These are phyloP conservation scores for Fagopyrum esculentum DNA, from an alignment of 148 eudicot genomes.

Conservation along the genomic window DNA sequence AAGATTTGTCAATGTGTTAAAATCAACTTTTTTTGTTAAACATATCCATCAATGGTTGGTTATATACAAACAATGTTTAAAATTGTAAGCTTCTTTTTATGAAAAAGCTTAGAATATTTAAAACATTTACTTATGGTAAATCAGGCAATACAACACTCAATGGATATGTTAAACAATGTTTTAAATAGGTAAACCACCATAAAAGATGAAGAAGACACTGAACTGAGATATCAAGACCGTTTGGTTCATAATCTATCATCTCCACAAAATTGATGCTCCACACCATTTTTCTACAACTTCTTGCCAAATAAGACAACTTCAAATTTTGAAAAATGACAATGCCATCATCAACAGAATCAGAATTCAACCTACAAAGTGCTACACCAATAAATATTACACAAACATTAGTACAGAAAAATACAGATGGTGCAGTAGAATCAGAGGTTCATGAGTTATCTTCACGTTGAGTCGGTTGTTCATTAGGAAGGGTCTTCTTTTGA, in stretches of 20 bases:
- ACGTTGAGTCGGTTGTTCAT: neutral
- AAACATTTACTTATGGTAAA: too few species aligned
- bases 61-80: too few species aligned
- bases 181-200: too few species aligned
- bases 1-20: too few species aligned
- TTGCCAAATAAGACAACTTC: neutral
- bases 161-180: too few species aligned
- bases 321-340: neutral
- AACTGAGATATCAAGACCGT: neutral
- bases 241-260: neutral
- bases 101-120: too few species aligned
- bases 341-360: neutral
- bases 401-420: constrained; percentile 4
- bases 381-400: constrained; percentile 2
- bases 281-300: neutral
- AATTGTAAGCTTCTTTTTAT: too few species aligned
- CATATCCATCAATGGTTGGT: too few species aligned
- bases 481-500: constrained; percentile 43
- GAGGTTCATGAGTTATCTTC: neutral
- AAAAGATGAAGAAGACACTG: too few species aligned
- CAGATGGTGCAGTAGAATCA: neutral
- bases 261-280: neutral
- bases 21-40: too few species aligned
- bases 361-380: neutral
- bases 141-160: too few species aligned